Evolutionary conservation across 106 monocot genomes (phyloP), one percentile per base, ranked within the genome.

Genomic region (Dioscorea zingiberensis): DNA sequence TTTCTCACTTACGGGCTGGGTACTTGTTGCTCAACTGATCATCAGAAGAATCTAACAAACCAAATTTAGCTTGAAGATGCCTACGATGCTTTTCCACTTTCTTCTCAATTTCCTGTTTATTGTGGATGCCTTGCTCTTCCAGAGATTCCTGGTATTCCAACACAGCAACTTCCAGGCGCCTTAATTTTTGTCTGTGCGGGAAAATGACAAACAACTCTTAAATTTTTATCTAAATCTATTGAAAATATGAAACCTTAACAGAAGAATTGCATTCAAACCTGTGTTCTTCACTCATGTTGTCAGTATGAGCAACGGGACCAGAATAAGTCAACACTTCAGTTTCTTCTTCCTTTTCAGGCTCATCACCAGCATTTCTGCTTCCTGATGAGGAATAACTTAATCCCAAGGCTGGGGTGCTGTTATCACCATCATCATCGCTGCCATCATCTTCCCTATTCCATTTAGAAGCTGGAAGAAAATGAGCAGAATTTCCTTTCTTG

Each of bases 71-170:
- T 67, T 78, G 82, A 69, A 99, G 84, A 25, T 72, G 78, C 71
- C 66, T 86, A 2, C 98, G 84, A 29, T 93, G 77, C 63, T 16
- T 64, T 44, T 83, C 80, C 27, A 99, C 86, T 60, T 87, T 93
- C 69, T 62, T 86, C 62, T 99, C 98, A 25, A 99, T 93, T 64
- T 99, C 98, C 32, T 93, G 93, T 2, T 65, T 25, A 54, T 62
- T 93, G 74, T 79, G 70, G 25, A 78, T 58, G 55, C 97, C 89
- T 71, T 67, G 60, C 67, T 92, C 97, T 74, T 99, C 93, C 51
- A 99, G 88, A 62, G 87, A 83, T 72, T 89, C 98, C 58, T 89
- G 86, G 19, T 93, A 99, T 61, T 99, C 93, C 77, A 99, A 80
- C 26, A 99, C 98, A 75, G 89, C 86, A 72, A 99, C 84, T 68